Base-by-base conservation (phyloP, 805 yeast genomes). In the Yarrowia hollandica region DNA sequence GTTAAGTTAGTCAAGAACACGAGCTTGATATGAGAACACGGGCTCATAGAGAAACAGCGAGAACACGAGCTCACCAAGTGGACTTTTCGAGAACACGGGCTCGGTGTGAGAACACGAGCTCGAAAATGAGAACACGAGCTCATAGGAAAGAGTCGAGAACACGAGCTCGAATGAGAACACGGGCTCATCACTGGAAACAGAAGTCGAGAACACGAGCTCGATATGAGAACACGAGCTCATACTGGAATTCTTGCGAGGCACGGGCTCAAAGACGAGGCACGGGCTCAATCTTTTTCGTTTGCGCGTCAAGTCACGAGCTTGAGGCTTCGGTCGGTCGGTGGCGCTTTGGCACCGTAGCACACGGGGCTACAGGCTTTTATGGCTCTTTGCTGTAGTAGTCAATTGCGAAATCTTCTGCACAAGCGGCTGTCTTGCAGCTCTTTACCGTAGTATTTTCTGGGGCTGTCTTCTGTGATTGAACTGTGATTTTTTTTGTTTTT, bases 21-120 rank as follows among this genome's bases (percentile, higher is more conserved):
- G 52, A 14, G 52, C 52, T 42, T 23, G 35, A 26, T 10, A 26
- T 15, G 48, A 41, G 48, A 26, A 41, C 48, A 41, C 48, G 48
- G 33, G 48, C 48, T 41, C 48, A 26, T 26, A 26, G 11, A n/a
- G 42, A 14, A 18, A 22, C 19, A 44, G 35, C 54, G 16, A 44
- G 54, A 44, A 30, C 54, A 44, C 54, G 54, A 10, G 54, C 54
- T 44, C 16, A 37, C 11, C 16, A 30, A 30, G n/a, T n/a, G n/a
- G n/a, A n/a, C n/a, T n/a, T n/a, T n/a, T n/a, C n/a, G 54, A 44
- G 54, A 44, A 16, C 54, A 44, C 54, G 54, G 37, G 54, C 54
- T 44, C 54, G 30, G 19, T 11, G 37, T 31, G 54, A 44, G 54
- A 44, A 30, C 54, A 44, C 54, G 54, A 14, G 54, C 54, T 44